Evolutionary conservation across 148 eudicot genomes (phyloP), one percentile per base, ranked within the genome.

Genomic region (Pharnaceum exiguum): DNA sequence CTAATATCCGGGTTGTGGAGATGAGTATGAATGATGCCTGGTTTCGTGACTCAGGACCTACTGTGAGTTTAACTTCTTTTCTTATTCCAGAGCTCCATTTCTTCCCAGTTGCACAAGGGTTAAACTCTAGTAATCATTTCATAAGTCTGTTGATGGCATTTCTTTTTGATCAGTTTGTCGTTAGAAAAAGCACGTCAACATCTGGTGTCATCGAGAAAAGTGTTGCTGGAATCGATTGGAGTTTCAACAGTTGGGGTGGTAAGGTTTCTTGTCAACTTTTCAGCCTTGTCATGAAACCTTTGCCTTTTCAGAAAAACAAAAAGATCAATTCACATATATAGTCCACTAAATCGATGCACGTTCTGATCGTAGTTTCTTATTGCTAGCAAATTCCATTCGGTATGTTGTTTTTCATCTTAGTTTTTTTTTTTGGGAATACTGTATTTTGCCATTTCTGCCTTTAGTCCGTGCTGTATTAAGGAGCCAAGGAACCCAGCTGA

Each of bases 11-110:
- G 75, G 99, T 89, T 66, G 70, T 83, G 29, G 99, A 94, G 79
- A 89, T 89, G 89, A 86, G 95, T 75, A 77, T 82, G 87, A 86
- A 89, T 51, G 99, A 94, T 65, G 81, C 96, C 55, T 94, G 99
- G 99, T 80, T 94, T 55, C 95, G 99, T 29, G 99, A 94, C 65
- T 47, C 78, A 24, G 99, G 91, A 49, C 99, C 99, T 52, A 94
- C 96, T 65, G 98, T 91, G 69, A 82, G 94, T 2, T 58, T 38
- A 44, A 2, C 3, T 25, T 9, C 33, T 10, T 54, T 24, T 55
- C 3, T 18, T 1, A 1, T 32, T 38, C 5, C 10, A 4, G 22
- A 17, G 5, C 42, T 32, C 9, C 46, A 33, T 23, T 7, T 29
- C 18, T n/a, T 25, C 15, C 35, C 10, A 55, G 22, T 38, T 40